phyloP scores from a whole-genome alignment of 805 yeast genomes.

The Hanseniaspora nectarophila region DNA sequence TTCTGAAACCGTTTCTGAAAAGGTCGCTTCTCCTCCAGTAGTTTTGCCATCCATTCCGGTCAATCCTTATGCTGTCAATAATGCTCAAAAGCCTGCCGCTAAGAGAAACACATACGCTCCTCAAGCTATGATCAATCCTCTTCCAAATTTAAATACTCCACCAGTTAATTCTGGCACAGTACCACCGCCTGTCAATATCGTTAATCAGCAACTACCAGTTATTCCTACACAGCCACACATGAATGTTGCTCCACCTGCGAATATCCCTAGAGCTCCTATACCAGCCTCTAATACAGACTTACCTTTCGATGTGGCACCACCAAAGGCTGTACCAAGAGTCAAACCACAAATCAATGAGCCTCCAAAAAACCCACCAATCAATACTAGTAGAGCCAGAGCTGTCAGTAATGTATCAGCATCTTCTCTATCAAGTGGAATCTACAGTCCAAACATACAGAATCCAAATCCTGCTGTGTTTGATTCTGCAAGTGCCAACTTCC shows the following conservation, averaged over 20 bases:
- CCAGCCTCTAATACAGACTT: conserved; percentile 13
- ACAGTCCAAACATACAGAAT: neutral
- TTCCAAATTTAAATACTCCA: neutral
- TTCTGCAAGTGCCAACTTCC: neutral
- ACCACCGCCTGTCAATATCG: neutral
- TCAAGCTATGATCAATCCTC: neutral
- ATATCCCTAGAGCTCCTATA: neutral
- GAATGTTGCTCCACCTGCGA: neutral
- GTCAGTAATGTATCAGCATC: conserved; percentile 21
- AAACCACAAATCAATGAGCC: neutral
- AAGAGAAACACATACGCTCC: conserved; percentile 9
- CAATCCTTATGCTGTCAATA: conserved; percentile 17
- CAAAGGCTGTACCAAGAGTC: conserved; percentile 7
- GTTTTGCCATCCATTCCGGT: conserved; percentile 18
- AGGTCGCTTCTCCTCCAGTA: conserved; percentile 14
- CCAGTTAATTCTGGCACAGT: neutral
- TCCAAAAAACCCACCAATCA: conserved; percentile 5
- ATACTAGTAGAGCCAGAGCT: conserved; percentile 19
- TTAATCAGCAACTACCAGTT: neutral
- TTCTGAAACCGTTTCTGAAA: conserved; percentile 14
- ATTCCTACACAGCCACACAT: conserved; percentile 2
- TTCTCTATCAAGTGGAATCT: neutral
- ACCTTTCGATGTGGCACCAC: conserved; percentile 5
- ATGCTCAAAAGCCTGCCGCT: neutral
- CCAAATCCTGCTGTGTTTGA: neutral